Percentiles rank a stretch among this genome's conserved stretches.
Evolutionary conservation across 2,329 filamentous ascomycete species (phyloP).

Genomic region (Botrytis paeoniae): DNA sequence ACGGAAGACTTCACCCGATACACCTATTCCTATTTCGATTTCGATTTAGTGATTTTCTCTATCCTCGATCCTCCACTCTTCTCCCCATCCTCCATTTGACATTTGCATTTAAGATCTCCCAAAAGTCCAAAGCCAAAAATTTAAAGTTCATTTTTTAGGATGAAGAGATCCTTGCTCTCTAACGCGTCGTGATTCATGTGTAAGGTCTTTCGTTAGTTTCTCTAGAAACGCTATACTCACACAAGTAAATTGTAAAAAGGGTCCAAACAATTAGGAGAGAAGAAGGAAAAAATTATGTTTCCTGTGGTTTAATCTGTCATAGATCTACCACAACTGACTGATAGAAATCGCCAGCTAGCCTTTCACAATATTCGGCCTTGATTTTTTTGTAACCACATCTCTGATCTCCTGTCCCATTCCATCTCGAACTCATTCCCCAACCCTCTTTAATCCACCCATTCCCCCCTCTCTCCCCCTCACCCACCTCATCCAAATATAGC

Average conservation of each 20-base stretch:
- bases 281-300: conserved; percentile 17
- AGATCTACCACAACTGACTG: conserved; percentile 18
- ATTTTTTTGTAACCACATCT: conserved; percentile 7
- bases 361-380: conserved; percentile 22
- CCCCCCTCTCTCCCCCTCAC: not conserved
- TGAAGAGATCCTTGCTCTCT: not conserved
- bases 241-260: not conserved
- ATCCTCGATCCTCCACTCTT: not conserved
- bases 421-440: conserved; percentile 1
- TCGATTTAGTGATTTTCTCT: not conserved
- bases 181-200: not conserved
- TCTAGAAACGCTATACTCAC: not conserved
- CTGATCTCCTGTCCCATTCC: conserved; percentile 18
- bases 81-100: not conserved
- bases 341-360: conserved; percentile 20
- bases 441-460: not conserved
- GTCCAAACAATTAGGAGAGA: not conserved
- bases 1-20: not conserved
- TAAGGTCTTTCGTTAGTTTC: not conserved
- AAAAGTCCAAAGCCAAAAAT: not conserved
- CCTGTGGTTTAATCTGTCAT: conserved; percentile 11
- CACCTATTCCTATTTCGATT: not conserved
- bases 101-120: not conserved
- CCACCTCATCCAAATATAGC: conserved; percentile 57
- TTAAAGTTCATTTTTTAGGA: not conserved